Evolutionary conservation across 148 eudicot species (phyloP).

Genomic region (Limonium bicolor): DNA sequence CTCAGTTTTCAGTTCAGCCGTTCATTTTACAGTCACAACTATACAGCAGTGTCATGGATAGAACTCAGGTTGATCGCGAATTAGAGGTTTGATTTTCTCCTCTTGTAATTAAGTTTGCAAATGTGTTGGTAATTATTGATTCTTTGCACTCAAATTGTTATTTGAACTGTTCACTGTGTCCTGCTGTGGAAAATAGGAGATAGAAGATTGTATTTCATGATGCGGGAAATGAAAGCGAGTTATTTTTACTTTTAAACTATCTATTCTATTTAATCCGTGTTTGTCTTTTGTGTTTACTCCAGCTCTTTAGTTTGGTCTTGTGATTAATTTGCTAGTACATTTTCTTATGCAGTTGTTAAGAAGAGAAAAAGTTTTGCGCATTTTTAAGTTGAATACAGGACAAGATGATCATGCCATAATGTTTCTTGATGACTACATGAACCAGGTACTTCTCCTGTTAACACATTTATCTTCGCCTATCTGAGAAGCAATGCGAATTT

Average conservation of each 20-base stretch:
- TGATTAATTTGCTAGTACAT: too few relatives aligned
- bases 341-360: constrained; percentile 39
- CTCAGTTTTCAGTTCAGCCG: constrained; percentile 60
- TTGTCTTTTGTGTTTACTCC: too few relatives aligned
- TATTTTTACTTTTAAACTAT: too few relatives aligned
- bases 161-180: not conserved
- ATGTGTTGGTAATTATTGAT: not conserved
- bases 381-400: constrained; percentile 85
- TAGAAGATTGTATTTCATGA: too few relatives aligned
- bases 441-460: constrained; percentile 43
- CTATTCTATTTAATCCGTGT: too few relatives aligned
- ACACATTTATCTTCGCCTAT: not conserved
- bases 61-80: constrained; percentile 95
- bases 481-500: not conserved
- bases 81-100: constrained; percentile 50
- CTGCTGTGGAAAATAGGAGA: too few relatives aligned
- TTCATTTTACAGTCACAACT: constrained; percentile 74
- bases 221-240: too few relatives aligned
- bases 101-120: not conserved
- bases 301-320: too few relatives aligned
- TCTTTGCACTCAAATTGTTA: not conserved
- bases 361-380: constrained; percentile 59
- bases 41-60: constrained; percentile 79
- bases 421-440: constrained; percentile 78
- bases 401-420: constrained; percentile 97